phyloP scores from a whole-genome alignment of 2,329 filamentous ascomycete genomes.

The Clarireedia sp. region DNA sequence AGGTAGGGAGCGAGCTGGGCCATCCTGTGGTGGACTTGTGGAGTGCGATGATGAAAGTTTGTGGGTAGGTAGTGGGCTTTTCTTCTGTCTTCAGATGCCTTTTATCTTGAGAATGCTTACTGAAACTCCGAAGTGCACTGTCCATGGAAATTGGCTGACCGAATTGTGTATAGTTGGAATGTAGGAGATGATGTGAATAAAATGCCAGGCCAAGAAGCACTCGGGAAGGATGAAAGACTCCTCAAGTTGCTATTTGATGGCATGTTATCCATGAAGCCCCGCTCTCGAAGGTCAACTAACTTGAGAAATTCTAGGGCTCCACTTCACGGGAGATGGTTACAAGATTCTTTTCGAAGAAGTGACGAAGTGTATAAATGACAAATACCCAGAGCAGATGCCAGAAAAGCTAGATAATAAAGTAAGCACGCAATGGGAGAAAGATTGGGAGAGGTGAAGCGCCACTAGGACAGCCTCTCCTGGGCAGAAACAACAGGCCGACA shows the following conservation, averaged over 20 bases:
- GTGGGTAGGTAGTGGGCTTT: background rate
- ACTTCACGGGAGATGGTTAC: constrained; percentile 5
- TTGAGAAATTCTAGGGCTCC: background rate
- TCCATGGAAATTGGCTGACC: background rate
- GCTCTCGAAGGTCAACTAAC: background rate
- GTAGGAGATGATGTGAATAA: background rate
- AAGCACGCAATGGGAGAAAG: constrained; percentile 2
- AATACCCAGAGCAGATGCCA: constrained; percentile 1
- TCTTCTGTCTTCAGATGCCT: background rate
- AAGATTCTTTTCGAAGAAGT: constrained; percentile 4
- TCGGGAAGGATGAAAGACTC: background rate
- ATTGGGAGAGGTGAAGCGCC: background rate
- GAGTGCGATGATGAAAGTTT: constrained; percentile 61
- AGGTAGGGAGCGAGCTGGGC: constrained; percentile 39
- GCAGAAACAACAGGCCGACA: no score
- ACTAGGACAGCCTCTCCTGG: no score
- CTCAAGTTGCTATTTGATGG: background rate
- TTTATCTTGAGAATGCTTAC: no score
- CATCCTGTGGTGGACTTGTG: constrained; percentile 71
- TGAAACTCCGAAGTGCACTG: no score
- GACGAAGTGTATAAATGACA: background rate
- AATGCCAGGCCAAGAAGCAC: constrained; percentile 1
- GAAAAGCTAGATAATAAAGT: background rate
- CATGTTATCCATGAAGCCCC: background rate
- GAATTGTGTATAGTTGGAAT: background rate